Percentiles rank a stretch among this genome's conserved stretches.
Evolutionary conservation across 768 basidiomycete genomes (phyloP).

Genomic region (Serendipita sp.): DNA sequence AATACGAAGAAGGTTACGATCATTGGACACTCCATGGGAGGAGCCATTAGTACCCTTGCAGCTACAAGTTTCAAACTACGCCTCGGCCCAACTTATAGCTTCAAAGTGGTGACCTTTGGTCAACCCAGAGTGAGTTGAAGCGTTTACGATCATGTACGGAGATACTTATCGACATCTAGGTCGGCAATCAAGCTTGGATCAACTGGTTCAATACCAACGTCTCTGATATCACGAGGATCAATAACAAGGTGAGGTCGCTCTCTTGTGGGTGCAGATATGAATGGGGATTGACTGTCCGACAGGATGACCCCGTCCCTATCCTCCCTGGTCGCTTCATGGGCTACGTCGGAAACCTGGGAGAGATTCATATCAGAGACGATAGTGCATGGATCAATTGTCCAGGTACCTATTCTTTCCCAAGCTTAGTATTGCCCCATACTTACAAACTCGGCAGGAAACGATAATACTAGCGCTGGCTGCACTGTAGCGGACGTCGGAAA

Average conservation of each 20-base stretch:
- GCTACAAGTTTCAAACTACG: slow-evolving; percentile 2
- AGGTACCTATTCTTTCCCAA: slow-evolving; percentile 20
- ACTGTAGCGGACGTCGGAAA: slow-evolving; percentile 36
- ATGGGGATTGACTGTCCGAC: background rate
- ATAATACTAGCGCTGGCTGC: slow-evolving; percentile 39
- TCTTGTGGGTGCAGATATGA: too few species aligned
- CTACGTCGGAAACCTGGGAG: slow-evolving; percentile 21
- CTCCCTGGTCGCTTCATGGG: slow-evolving; percentile 15
- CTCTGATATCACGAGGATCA: slow-evolving; percentile 6
- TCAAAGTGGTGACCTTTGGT: background rate
- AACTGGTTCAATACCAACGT: slow-evolving; percentile 8
- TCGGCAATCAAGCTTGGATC: slow-evolving; percentile 7
- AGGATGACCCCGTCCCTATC: slow-evolving; percentile 16
- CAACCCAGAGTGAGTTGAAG: background rate
- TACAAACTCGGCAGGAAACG: too few species aligned
- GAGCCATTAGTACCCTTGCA: background rate
- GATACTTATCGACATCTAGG: background rate
- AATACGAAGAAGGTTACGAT: slow-evolving; percentile 16
- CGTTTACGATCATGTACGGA: background rate
- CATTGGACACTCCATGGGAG: slow-evolving; percentile 9
- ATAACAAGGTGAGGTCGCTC: background rate
- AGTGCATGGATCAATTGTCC: slow-evolving; percentile 40
- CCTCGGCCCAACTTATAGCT: background rate
- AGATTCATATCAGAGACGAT: slow-evolving; percentile 23
- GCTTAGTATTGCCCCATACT: too few species aligned